Evolutionary conservation across 2,329 filamentous ascomycete species (phyloP).

Genomic region (Aspergillus ochraceoroseus): DNA sequence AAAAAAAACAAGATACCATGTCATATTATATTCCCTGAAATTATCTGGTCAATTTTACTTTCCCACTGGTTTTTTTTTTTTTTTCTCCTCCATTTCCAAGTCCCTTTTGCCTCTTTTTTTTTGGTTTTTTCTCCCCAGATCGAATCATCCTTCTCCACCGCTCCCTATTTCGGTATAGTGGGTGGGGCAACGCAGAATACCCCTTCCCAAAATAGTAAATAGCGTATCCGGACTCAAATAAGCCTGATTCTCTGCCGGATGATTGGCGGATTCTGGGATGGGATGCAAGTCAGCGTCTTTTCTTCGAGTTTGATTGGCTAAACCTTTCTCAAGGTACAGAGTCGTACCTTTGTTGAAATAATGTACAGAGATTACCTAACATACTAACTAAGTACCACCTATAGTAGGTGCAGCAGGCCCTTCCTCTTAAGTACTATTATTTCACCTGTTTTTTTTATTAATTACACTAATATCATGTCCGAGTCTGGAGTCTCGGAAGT

Average conservation of each 20-base stretch:
- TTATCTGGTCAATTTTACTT: too few relatives aligned
- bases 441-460: too few relatives aligned
- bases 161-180: slow-evolving; percentile 26
- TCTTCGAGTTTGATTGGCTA: slow-evolving; percentile 16
- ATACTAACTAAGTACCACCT: not conserved
- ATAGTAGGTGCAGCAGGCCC: too few relatives aligned
- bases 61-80: slow-evolving; percentile 3
- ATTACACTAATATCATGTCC: too few relatives aligned
- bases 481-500: too few relatives aligned
- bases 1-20: too few relatives aligned
- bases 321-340: slow-evolving; percentile 2
- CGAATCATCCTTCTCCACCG: slow-evolving; percentile 28
- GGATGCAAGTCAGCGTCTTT: slow-evolving; percentile 21
- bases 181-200: slow-evolving; percentile 18
- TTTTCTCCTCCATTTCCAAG: slow-evolving; percentile 4
- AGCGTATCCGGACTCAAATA: slow-evolving; percentile 23
- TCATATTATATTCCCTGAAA: too few relatives aligned
- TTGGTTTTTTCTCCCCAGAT: slow-evolving; percentile 26
- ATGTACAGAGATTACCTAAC: too few relatives aligned
- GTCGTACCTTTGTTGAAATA: slow-evolving; percentile 9
- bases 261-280: slow-evolving; percentile 21
- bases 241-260: slow-evolving; percentile 23
- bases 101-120: slow-evolving; percentile 6
- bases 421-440: too few relatives aligned
- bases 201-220: slow-evolving; percentile 22